Evolutionary conservation across 495 filamentous ascomycete genomes (phyloP).

Genomic region (Neurospora sp.): DNA sequence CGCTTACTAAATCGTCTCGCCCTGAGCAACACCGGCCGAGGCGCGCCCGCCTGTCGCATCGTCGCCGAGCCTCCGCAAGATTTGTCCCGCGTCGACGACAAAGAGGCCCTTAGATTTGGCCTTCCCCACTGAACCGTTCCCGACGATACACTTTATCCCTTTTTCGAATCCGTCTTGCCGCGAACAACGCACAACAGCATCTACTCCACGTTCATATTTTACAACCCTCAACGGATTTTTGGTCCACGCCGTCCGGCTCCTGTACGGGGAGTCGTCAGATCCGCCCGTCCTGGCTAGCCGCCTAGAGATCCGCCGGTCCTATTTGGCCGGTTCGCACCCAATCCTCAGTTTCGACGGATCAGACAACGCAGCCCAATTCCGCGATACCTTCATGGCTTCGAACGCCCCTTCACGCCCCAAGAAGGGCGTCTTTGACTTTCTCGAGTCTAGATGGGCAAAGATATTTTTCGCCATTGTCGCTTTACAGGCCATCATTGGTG

Average conservation of each 20-base stretch:
- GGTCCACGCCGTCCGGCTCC: conserved; percentile 13
- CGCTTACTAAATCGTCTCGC: background rate
- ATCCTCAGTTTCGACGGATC: conserved; percentile 26
- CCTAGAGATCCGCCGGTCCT: conserved; percentile 30
- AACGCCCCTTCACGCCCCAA: conserved; percentile 10
- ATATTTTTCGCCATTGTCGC: conserved; percentile 64
- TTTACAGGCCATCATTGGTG: conserved; percentile 65
- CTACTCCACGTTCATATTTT: background rate
- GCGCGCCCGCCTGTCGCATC: background rate
- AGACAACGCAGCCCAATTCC: conserved; percentile 16
- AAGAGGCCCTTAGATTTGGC: background rate
- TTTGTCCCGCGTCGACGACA: background rate
- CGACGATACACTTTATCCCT: conserved; percentile 3
- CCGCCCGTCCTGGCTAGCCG: conserved; percentile 28
- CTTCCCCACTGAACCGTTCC: background rate
- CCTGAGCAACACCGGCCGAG: background rate
- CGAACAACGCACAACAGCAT: background rate
- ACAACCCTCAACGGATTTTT: background rate
- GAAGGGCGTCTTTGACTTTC: conserved; percentile 50
- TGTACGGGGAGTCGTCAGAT: conserved; percentile 15
- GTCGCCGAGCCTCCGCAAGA: background rate
- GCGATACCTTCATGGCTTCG: conserved; percentile 17
- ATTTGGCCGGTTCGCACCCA: conserved; percentile 26
- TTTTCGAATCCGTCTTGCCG: conserved; percentile 10
- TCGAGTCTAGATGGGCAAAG: conserved; percentile 82